phyloP scores from a whole-genome alignment of 441 rosid genomes.

The Arabidopsis hybrid region DNA sequence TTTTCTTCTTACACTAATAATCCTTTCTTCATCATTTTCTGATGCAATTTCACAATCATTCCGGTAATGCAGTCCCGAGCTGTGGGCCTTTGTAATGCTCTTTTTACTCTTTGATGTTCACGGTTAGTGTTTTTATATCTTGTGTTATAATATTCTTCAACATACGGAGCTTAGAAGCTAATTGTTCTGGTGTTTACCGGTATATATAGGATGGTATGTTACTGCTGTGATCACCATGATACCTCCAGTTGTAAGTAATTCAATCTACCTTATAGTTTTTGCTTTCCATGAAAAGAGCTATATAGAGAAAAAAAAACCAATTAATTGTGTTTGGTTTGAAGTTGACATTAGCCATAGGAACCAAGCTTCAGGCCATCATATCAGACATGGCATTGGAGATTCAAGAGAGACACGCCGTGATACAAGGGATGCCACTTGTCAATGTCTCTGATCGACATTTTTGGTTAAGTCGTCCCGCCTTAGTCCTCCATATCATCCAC shows the following conservation, averaged over 20 bases:
- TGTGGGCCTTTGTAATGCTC: constrained; percentile 81
- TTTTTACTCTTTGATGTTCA: constrained; percentile 79
- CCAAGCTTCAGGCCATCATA: constrained; percentile 90
- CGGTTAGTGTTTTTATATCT: constrained; percentile 52
- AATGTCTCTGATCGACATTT: constrained; percentile 85
- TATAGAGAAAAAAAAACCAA: neutral
- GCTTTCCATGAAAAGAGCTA: neutral
- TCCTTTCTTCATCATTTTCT: constrained; percentile 5
- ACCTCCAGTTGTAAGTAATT: constrained; percentile 77
- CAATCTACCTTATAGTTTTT: constrained; percentile 1
- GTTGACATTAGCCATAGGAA: constrained; percentile 88
- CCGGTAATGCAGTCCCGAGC: constrained; percentile 63
- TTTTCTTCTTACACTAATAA: neutral
- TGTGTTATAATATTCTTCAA: neutral
- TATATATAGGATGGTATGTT: constrained; percentile 84
- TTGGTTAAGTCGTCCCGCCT: constrained; percentile 81
- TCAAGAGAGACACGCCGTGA: constrained; percentile 83
- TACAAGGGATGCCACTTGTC: constrained; percentile 98
- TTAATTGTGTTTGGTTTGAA: constrained; percentile 48
- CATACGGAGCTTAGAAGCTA: constrained; percentile 8
- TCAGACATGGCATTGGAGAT: constrained; percentile 93
- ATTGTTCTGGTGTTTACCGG: neutral
- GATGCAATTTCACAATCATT: constrained; percentile 15
- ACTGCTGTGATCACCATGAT: constrained; percentile 63
- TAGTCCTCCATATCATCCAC: constrained; percentile 83